Percentiles rank a stretch among this genome's conserved stretches.
Evolutionary conservation across 768 basidiomycete genomes (phyloP).

Genomic region (Lentinula aciculospora): DNA sequence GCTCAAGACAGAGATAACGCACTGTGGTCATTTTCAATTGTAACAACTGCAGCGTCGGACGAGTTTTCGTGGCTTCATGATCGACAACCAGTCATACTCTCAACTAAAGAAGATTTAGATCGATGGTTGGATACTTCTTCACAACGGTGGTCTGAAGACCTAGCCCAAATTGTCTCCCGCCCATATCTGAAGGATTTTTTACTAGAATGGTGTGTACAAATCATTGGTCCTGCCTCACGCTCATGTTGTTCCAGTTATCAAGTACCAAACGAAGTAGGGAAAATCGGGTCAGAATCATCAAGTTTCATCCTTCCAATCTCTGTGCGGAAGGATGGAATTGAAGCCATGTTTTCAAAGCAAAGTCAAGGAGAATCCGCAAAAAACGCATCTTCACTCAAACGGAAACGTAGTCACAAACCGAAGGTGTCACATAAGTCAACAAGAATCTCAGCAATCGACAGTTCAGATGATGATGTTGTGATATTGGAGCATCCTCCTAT

Average conservation of each 20-base stretch:
- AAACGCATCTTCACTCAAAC: conserved; percentile 8
- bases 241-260: conserved; percentile 52
- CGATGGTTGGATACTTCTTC: conserved; percentile 79
- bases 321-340: conserved; percentile 79
- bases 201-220: conserved; percentile 59
- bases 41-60: conserved; percentile 74
- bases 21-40: conserved; percentile 82
- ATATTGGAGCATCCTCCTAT: conserved; percentile 5
- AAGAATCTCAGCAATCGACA: background rate
- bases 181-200: conserved; percentile 48
- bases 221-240: background rate
- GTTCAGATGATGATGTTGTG: conserved; percentile 4
- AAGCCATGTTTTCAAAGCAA: conserved; percentile 76
- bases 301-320: conserved; percentile 79
- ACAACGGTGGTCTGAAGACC: conserved; percentile 55
- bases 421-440: conserved; percentile 9
- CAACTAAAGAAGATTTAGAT: conserved; percentile 49
- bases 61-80: conserved; percentile 87
- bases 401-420: conserved; percentile 19
- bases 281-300: conserved; percentile 78
- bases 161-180: conserved; percentile 48
- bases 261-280: conserved; percentile 88
- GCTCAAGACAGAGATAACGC: conserved; percentile 44
- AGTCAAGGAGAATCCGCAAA: conserved; percentile 7
- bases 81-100: conserved; percentile 80